Conservation (phyloP, 2,329 filamentous ascomycete species). For the Pseudogymnoascus sp. region DNA sequence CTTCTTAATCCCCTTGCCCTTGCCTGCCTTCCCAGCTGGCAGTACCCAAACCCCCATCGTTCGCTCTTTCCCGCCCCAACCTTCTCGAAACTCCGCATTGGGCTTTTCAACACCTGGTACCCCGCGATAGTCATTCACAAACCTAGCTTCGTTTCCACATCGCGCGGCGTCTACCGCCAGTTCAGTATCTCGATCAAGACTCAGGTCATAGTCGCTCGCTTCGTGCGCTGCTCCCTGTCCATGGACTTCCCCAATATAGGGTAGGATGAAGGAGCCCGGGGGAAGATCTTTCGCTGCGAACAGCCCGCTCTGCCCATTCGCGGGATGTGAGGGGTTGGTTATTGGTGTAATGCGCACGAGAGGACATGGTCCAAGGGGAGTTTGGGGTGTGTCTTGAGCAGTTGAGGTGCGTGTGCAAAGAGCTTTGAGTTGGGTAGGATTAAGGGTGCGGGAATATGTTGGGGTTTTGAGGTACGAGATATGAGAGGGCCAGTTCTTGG, state of each 20-base stretch:
- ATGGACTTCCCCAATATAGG: constrained; percentile 54
- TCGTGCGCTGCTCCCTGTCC: constrained; percentile 30
- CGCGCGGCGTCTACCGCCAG: constrained; percentile 52
- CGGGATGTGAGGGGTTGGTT: constrained; percentile 43
- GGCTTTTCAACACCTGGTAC: constrained; percentile 34
- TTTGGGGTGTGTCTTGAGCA: constrained; percentile 29
- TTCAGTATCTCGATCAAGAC: constrained; percentile 47
- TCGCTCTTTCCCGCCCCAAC: constrained; percentile 46
- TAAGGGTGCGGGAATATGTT: constrained; percentile 34
- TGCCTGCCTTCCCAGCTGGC: constrained; percentile 33
- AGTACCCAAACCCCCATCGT: constrained; percentile 52
- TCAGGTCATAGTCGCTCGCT: constrained; percentile 55
- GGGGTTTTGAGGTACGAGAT: constrained; percentile 46
- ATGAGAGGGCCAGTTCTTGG: constrained; percentile 49
- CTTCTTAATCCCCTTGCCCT: constrained; percentile 38
- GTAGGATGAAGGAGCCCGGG: constrained; percentile 49
- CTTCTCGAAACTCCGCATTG: constrained; percentile 51
- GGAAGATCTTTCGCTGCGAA: constrained; percentile 47
- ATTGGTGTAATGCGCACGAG: constrained; percentile 48
- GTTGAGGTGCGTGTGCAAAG: constrained; percentile 32
- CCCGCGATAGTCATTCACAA: constrained; percentile 59
- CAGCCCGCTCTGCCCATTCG: constrained; percentile 48
- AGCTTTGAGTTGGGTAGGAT: not conserved
- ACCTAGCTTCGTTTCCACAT: constrained; percentile 55
- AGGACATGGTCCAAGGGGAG: constrained; percentile 37